Evolutionary conservation across 257 asterid genomes (phyloP), one percentile per base, ranked within the genome.

Genomic region (Gardenia jasminoides): DNA sequence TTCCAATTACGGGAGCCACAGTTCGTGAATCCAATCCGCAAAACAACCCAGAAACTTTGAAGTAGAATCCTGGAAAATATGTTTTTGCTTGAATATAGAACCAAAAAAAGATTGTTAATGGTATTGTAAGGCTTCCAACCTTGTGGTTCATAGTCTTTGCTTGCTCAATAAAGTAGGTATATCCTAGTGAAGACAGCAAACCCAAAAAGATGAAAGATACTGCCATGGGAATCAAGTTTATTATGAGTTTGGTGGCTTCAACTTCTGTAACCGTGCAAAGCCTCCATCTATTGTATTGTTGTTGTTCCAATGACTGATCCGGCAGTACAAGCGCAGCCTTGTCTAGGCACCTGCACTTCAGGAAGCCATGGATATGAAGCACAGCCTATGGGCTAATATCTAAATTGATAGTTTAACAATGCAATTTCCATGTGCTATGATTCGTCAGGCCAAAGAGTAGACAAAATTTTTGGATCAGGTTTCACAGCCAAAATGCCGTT

Each of bases 281-380:
- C 58, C 66, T 84, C 82, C 84, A 84, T 72, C 73, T 58, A 33
- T 77, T 80, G 12, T 68, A 66, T 41, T 39, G 19, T 77, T 80
- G 82, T 67, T 68, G 75, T 75, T 84, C 87, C 30, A 77, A 19
- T 5, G 78, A 12, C 48, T 31, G 72, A 52, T 84, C 39, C 19
- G 82, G 87, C 54, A 84, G 59, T 41, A 80, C 75, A 67, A 84
- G 69, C 26, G 87, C 84, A 67, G 82, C 87, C 80, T 75, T 84
- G 80, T 80, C 80, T 26, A 80, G 50, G 78, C 80, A 77, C 75
- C 82, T 80, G 76, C 58, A 59, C 24, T 47, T 65, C 78, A 52
- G 70, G 28, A 72, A 76, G 33, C 43, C 5, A 16, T 17, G 17
- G 1, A n/a, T 54, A 10, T 46, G 47, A 58, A 44, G 31, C 8